Evolutionary conservation across 2,329 filamentous ascomycete species (phyloP).

Genomic region (Gnomoniopsis smithogilvyi): DNA sequence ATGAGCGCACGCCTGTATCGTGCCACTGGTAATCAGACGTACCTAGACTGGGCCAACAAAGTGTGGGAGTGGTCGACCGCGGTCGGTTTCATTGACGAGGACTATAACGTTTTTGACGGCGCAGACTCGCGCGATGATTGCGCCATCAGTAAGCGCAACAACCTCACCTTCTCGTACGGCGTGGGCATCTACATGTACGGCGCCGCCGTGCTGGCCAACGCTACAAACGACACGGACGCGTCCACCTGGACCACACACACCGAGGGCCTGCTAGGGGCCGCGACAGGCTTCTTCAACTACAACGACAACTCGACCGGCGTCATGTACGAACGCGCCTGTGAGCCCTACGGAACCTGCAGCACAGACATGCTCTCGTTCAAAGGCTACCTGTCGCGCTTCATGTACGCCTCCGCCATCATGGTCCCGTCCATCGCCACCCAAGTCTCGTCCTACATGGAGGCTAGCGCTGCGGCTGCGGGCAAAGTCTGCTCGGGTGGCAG

Average conservation of each 20-base stretch:
- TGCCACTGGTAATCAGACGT: constrained; percentile 64
- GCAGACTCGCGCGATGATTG: constrained; percentile 55
- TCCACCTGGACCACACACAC: constrained; percentile 52
- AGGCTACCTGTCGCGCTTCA: constrained; percentile 62
- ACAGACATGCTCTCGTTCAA: constrained; percentile 67
- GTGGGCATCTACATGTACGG: constrained; percentile 65
- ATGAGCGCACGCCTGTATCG: constrained; percentile 72
- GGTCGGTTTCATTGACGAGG: constrained; percentile 53
- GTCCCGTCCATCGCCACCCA: constrained; percentile 49
- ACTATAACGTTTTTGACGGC: constrained; percentile 61
- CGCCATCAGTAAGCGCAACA: constrained; percentile 39
- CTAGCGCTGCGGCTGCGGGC: constrained; percentile 54
- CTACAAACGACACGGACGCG: constrained; percentile 56
- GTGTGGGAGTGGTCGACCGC: constrained; percentile 63
- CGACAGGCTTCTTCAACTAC: constrained; percentile 51
- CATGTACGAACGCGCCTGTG: constrained; percentile 67
- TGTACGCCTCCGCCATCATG: constrained; percentile 56
- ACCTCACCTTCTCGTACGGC: constrained; percentile 62
- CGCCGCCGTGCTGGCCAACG: constrained; percentile 60
- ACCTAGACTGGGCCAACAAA: constrained; percentile 63
- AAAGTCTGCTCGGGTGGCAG: constrained; percentile 54
- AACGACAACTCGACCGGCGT: constrained; percentile 51
- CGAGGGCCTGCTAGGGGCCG: constrained; percentile 47
- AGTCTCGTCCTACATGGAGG: constrained; percentile 45
- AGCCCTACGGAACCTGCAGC: constrained; percentile 53